Percentiles rank a stretch among this genome's conserved stretches.
Evolutionary conservation across 2,329 filamentous ascomycete genomes (phyloP).

Genomic region (Aspergillus novoparasiticus): DNA sequence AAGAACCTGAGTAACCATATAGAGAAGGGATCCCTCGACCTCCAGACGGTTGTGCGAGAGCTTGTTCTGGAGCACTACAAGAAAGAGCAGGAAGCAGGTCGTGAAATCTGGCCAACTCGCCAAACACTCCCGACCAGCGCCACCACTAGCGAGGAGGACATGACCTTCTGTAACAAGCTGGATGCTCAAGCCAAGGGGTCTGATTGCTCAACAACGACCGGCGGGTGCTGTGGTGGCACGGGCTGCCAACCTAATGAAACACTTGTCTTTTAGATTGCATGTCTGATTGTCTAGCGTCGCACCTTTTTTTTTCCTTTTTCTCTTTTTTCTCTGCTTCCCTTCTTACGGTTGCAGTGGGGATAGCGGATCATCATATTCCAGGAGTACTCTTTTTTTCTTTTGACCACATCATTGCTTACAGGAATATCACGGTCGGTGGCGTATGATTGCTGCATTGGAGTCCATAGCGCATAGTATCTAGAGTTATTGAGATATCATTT

Average conservation of each 20-base stretch:
- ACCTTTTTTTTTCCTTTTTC: not conserved
- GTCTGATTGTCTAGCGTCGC: not conserved
- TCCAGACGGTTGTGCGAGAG: conserved; percentile 56
- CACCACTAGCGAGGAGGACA: conserved; percentile 30
- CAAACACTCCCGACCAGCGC: conserved; percentile 34
- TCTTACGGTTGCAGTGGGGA: not conserved
- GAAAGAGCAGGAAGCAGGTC: conserved; percentile 48
- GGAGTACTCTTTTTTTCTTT: not conserved
- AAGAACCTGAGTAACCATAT: conserved; percentile 59
- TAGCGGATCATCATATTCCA: not conserved
- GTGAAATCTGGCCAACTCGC: conserved; percentile 57
- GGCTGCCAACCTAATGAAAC: conserved; percentile 14
- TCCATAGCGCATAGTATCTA: not conserved
- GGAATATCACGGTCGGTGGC: not conserved
- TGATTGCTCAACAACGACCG: conserved; percentile 2
- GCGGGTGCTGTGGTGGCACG: conserved; percentile 26
- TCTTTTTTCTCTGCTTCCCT: not conserved
- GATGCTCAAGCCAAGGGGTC: conserved; percentile 1
- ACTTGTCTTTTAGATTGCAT: conserved; percentile 4
- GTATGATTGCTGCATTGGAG: not conserved
- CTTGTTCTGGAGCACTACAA: conserved; percentile 50
- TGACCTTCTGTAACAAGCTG: conserved; percentile 32
- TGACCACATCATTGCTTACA: not conserved
- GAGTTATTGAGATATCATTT: not conserved
- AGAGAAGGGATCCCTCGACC: conserved; percentile 60